Base-by-base conservation (phyloP, 345 rosid genomes). In the Melastoma malabathricum region DNA sequence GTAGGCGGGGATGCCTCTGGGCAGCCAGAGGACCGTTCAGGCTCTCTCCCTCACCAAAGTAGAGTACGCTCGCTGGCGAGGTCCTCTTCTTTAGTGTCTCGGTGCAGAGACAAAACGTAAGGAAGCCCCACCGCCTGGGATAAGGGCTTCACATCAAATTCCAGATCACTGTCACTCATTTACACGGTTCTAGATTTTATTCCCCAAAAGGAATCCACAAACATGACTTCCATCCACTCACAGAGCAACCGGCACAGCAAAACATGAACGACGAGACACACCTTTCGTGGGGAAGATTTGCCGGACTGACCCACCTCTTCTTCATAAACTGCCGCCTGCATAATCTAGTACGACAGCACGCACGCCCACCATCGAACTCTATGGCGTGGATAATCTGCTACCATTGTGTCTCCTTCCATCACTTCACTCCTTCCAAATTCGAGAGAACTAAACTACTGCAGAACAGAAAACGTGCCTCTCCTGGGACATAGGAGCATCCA, bases 301-400 rank as follows among this genome's bases (percentile, higher is more conserved):
- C 72, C 17, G 94, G 89, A 71, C 92, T 70, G 66, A 47, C 77
- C 96, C 96, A 90, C 57, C 57, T 83, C 75, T 72, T 86, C 98
- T 60, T 90, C 96, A 31, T 86, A 86, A 59, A 75, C 79, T 27
- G 92, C 96, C 75, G 86, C 94, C 73, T 94, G 76, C 92, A 83
- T 73, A 55, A 90, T 86, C 68, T 82, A n/a, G 98, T 60, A 90
- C 65, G 47, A 80, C 80, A 38, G 89, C 77, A 68, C 94, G 89
- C 77, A 68, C 94, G 89, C 25, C 86, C 94, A 51, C 82, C 59
- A 64, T 64, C 68, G 59, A 90, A 86, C 49, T 90, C 92, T 48
- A 86, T 82, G 3, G 94, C 83, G 54, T 90, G 98, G 54, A 86
- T 81, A 59, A 83, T 75, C n/a, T n/a, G n/a, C n/a, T n/a, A n/a